A percentile compares a stretch with the other conserved stretches of the same genome.
These are phyloP conservation scores for Globisporangium spiculum DNA, from an alignment of 352 stramenopile species.

Conservation along the genomic window DNA sequence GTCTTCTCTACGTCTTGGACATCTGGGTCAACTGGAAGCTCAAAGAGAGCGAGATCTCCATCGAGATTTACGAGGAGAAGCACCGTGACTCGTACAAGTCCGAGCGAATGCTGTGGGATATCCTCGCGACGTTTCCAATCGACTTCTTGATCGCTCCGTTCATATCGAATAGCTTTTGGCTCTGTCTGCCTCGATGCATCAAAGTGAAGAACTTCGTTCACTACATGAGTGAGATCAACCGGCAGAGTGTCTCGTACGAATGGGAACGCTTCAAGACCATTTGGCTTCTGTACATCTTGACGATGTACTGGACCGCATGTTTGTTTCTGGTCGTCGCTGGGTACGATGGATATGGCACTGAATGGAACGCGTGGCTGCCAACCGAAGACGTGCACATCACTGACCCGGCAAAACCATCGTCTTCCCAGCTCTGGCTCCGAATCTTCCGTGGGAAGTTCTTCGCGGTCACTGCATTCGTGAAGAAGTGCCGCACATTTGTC, in stretches of 20 bases:
- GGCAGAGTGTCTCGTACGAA: constrained; percentile 16
- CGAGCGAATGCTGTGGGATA: constrained; percentile 41
- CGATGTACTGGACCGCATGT: constrained; percentile 62
- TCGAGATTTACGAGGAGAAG: constrained; percentile 56
- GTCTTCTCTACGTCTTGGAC: constrained; percentile 39
- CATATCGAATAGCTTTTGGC: constrained; percentile 25
- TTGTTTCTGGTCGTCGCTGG: constrained; percentile 42
- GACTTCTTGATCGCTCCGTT: constrained; percentile 31
- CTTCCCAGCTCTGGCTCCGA: constrained; percentile 30
- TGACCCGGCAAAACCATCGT: constrained; percentile 25
- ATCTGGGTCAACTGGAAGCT: constrained; percentile 59
- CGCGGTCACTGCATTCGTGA: constrained; percentile 54
- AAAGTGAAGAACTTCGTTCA: constrained; percentile 51
- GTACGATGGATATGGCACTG: constrained; percentile 36
- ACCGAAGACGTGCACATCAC: constrained; percentile 35
- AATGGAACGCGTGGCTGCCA: constrained; percentile 55
- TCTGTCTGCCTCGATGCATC: constrained; percentile 43
- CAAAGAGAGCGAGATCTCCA: constrained; percentile 35
- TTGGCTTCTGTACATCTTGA: constrained; percentile 49
- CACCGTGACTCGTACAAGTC: constrained; percentile 37
- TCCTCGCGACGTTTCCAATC: constrained; percentile 40
- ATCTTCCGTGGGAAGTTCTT: constrained; percentile 58
- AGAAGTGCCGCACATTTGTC: constrained; percentile 46
- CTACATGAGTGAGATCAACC: constrained; percentile 62
- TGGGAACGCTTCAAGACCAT: constrained; percentile 35